These are phyloP conservation scores for Metahyphopichia silvanorum DNA, from an alignment of 805 yeast species.

Conservation along the genomic window DNA sequence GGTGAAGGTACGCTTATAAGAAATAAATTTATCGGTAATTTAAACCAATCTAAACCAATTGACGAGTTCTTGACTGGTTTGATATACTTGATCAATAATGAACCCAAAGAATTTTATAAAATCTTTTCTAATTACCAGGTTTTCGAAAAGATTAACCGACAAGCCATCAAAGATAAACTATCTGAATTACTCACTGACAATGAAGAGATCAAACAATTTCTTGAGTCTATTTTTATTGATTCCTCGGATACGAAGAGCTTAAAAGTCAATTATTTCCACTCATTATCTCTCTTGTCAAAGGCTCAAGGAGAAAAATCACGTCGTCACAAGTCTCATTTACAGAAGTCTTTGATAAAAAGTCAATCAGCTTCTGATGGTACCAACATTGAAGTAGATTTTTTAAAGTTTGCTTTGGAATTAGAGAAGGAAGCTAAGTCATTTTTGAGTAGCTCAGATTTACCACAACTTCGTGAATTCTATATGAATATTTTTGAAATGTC, in stretches of 20 bases:
- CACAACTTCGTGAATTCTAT: slow-evolving; percentile 12
- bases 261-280: slow-evolving; percentile 27
- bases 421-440: slow-evolving; percentile 23
- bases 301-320: slow-evolving; percentile 9
- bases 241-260: slow-evolving; percentile 8
- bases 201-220: slow-evolving; percentile 15
- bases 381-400: slow-evolving; percentile 10
- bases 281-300: slow-evolving; percentile 22
- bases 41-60: slow-evolving; percentile 31
- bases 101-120: slow-evolving; percentile 17
- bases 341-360: slow-evolving; percentile 7
- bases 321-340: slow-evolving; percentile 4
- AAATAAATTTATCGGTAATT: slow-evolving; percentile 33
- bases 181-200: slow-evolving; percentile 10
- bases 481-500: slow-evolving; percentile 23
- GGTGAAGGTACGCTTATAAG: slow-evolving; percentile 42
- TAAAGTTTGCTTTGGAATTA: slow-evolving; percentile 19
- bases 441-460: slow-evolving; percentile 7
- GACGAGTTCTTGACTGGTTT: slow-evolving; percentile 33
- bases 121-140: slow-evolving; percentile 19
- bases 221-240: slow-evolving; percentile 15
- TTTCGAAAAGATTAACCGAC: slow-evolving; percentile 10
- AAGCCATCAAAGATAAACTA: slow-evolving; percentile 9
- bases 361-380: slow-evolving; percentile 4
- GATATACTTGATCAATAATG: slow-evolving; percentile 26